A percentile compares a stretch with the other conserved stretches of the same genome.
Conservation (phyloP, 306 rosid species). For the Pterocarpus santalinus region DNA sequence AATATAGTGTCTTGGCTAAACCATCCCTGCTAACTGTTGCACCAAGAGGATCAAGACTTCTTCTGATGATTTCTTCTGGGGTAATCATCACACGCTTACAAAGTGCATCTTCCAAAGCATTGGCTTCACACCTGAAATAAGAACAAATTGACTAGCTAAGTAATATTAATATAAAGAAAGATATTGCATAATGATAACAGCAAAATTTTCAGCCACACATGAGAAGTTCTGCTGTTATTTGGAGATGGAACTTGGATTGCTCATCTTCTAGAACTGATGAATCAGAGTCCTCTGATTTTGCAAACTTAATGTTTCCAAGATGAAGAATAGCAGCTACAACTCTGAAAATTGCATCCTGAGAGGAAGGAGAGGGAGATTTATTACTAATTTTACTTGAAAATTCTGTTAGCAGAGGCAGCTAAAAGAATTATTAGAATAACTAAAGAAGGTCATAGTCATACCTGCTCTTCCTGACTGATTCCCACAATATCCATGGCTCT, state of each 20-base stretch:
- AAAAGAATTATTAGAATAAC: constrained; percentile 38
- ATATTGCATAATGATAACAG: constrained; percentile 45
- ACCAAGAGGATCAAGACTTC: constrained; percentile 83
- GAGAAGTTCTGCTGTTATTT: constrained; percentile 89
- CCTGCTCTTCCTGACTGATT: constrained; percentile 85
- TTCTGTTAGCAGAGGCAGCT: constrained; percentile 32
- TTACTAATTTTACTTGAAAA: constrained; percentile 32
- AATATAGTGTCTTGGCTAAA: constrained; percentile 89
- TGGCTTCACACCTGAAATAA: constrained; percentile 75
- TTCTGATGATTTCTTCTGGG: constrained; percentile 86
- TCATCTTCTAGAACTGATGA: constrained; percentile 81
- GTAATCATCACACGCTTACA: constrained; percentile 86
- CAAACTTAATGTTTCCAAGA: constrained; percentile 84
- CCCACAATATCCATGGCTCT: constrained; percentile 97
- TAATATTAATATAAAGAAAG: constrained; percentile 23
- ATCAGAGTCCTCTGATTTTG: constrained; percentile 74
- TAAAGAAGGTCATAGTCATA: constrained; percentile 42
- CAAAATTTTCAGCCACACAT: constrained; percentile 60
- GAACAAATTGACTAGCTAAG: constrained; percentile 37
- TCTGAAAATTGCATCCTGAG: constrained; percentile 90
- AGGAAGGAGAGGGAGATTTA: constrained; percentile 33
- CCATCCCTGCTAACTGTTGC: constrained; percentile 90
- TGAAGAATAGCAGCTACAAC: constrained; percentile 95
- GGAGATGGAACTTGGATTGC: constrained; percentile 76
- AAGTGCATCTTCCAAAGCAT: constrained; percentile 79